phyloP scores from a whole-genome alignment of 2,329 filamentous ascomycete species.

The Fusarium austroafricanum region DNA sequence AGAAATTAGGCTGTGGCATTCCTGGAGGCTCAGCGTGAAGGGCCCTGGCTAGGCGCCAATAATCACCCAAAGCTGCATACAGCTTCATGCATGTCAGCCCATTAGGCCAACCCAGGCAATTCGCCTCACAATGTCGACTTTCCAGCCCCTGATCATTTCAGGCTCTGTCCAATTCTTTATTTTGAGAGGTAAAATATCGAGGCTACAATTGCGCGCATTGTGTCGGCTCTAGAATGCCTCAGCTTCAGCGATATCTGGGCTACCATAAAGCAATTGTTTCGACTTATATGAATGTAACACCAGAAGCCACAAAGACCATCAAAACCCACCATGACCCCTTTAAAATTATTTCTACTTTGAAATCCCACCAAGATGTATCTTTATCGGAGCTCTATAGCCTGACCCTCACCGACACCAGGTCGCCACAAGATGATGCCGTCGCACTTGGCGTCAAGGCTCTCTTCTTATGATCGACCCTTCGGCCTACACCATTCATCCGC shows the following conservation, averaged over 20 bases:
- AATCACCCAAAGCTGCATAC: too few species aligned
- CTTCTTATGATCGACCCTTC: constrained; percentile 1
- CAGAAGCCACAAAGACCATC: accelerated
- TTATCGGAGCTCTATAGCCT: neutral
- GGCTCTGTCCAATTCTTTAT: too few species aligned
- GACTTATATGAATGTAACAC: neutral
- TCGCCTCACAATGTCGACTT: too few species aligned
- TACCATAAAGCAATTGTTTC: constrained; percentile 1
- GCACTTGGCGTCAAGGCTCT: neutral
- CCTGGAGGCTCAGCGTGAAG: too few species aligned
- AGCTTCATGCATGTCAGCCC: too few species aligned
- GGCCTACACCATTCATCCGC: neutral
- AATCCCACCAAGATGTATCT: neutral
- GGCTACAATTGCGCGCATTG: too few species aligned
- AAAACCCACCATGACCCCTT: neutral
- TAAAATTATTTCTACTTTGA: neutral
- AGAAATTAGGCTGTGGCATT: too few species aligned
- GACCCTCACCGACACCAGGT: accelerated
- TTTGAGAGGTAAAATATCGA: too few species aligned
- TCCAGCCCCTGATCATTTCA: too few species aligned
- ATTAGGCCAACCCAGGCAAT: too few species aligned
- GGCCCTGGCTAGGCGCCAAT: too few species aligned
- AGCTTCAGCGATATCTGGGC: neutral
- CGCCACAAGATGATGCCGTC: neutral
- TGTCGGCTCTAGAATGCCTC: neutral